phyloP scores from a whole-genome alignment of 108 stramenopile genomes.

The Phaeodactylum tricornutum region DNA sequence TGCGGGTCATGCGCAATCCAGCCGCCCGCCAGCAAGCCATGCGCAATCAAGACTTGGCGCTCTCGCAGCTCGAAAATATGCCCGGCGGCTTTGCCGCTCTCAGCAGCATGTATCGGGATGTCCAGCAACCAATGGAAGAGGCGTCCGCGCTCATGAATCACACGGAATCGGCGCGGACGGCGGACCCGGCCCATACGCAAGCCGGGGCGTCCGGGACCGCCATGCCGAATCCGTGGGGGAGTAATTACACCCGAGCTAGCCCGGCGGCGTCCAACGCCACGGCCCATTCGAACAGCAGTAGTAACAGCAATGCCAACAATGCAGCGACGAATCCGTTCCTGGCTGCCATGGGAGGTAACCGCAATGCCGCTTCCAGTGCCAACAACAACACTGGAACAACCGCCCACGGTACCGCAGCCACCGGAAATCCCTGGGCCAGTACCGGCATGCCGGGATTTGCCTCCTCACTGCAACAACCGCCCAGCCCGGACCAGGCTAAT shows the following conservation, averaged over 20 bases:
- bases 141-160: slow-evolving; percentile 25
- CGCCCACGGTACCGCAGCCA: not conserved
- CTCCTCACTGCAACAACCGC: not conserved
- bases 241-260: too few relatives aligned
- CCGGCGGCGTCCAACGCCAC: not conserved
- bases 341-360: not conserved
- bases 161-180: not conserved
- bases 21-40: slow-evolving; percentile 70
- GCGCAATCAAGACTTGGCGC: slow-evolving; percentile 91
- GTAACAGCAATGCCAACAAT: slow-evolving; percentile 1
- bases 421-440: slow-evolving; percentile 1
- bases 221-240: slow-evolving; percentile 94
- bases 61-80: slow-evolving; percentile 89
- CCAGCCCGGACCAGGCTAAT: not conserved
- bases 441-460: slow-evolving; percentile 2
- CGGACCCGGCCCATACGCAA: not conserved
- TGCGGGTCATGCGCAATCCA: slow-evolving; percentile 95
- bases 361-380: not conserved
- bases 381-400: too few relatives aligned
- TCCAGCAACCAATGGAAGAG: slow-evolving; percentile 95
- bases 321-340: not conserved
- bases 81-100: slow-evolving; percentile 93
- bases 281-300: not conserved
- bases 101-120: slow-evolving; percentile 86
- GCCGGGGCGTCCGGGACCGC: slow-evolving; percentile 68